Conservation (phyloP, 2,329 filamentous ascomycete genomes). For the Calonectria fujianensis region DNA sequence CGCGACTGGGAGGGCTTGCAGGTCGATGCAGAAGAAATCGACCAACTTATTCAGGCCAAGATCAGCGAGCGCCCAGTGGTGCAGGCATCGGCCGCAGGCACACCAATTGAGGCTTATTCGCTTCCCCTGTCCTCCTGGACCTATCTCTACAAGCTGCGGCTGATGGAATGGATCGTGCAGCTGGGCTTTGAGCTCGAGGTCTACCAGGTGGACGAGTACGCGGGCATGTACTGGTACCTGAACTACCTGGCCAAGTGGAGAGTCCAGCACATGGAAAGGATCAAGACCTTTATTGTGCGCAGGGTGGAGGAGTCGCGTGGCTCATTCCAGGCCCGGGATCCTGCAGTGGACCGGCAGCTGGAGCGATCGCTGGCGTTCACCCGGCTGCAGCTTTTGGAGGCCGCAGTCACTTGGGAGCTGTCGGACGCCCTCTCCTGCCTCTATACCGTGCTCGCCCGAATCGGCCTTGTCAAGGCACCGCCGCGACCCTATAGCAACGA, state of each 20-base stretch:
- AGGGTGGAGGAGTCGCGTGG: slow-evolving; percentile 58
- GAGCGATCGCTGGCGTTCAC: slow-evolving; percentile 72
- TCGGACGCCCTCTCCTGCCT: slow-evolving; percentile 75
- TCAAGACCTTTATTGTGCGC: slow-evolving; percentile 78
- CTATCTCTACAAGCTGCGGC: slow-evolving; percentile 90
- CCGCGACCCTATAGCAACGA: slow-evolving; percentile 80
- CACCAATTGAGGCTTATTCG: slow-evolving; percentile 74
- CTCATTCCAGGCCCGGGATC: slow-evolving; percentile 40
- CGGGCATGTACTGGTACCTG: slow-evolving; percentile 94
- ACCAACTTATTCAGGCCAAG: slow-evolving; percentile 78
- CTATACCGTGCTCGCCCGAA: slow-evolving; percentile 79
- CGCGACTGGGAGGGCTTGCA: slow-evolving; percentile 90
- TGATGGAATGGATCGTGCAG: slow-evolving; percentile 91
- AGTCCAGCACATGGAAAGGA: slow-evolving; percentile 82
- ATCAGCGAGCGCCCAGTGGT: slow-evolving; percentile 77
- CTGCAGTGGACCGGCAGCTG: slow-evolving; percentile 65
- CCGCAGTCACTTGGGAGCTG: slow-evolving; percentile 76
- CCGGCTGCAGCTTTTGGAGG: slow-evolving; percentile 77
- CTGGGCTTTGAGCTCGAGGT: slow-evolving; percentile 95
- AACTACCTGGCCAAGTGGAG: slow-evolving; percentile 82
- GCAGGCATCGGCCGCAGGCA: slow-evolving; percentile 55
- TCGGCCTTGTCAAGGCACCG: slow-evolving; percentile 71
- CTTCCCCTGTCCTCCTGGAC: slow-evolving; percentile 91
- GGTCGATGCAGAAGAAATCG: slow-evolving; percentile 85
- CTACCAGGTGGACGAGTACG: slow-evolving; percentile 89